A percentile compares a stretch with the other conserved stretches of the same genome.
These are phyloP conservation scores for Moesziomyces aphidis DNA, from an alignment of 1,284 basidiomycete genomes.

Conservation along the genomic window DNA sequence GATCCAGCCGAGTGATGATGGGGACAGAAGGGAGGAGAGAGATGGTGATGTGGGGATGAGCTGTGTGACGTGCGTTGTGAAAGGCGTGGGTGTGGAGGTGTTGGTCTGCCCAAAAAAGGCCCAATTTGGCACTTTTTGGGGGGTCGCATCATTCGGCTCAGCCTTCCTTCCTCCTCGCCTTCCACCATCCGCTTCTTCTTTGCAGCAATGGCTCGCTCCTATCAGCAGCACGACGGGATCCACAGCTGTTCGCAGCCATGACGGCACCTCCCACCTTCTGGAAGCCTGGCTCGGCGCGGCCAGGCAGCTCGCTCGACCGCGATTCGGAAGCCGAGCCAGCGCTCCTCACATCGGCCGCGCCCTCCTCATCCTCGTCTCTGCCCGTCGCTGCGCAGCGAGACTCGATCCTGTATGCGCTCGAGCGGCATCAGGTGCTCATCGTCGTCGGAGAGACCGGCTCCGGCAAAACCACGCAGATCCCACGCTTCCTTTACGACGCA, in stretches of 20 bases:
- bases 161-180: background rate
- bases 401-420: conserved; percentile 83
- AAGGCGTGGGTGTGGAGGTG: conserved; percentile 30
- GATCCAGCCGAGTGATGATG: background rate
- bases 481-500: conserved; percentile 90
- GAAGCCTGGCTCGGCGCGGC: conserved; percentile 61
- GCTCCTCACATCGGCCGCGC: background rate
- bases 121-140: conserved; percentile 2
- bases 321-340: conserved; percentile 6
- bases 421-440: conserved; percentile 84
- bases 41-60: background rate
- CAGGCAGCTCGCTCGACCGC: conserved; percentile 45
- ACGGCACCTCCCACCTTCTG: conserved; percentile 47
- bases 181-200: conserved; percentile 1
- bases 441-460: conserved; percentile 70
- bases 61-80: background rate
- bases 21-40: background rate
- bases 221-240: background rate
- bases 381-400: conserved; percentile 89
- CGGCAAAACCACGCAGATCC: conserved; percentile 74
- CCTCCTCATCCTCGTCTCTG: conserved; percentile 68
- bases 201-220: background rate
- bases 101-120: conserved; percentile 17
- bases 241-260: background rate
- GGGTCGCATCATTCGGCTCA: background rate